phyloP scores from a whole-genome alignment of 2,329 filamentous ascomycete genomes.

The Trichoderma gracile region DNA sequence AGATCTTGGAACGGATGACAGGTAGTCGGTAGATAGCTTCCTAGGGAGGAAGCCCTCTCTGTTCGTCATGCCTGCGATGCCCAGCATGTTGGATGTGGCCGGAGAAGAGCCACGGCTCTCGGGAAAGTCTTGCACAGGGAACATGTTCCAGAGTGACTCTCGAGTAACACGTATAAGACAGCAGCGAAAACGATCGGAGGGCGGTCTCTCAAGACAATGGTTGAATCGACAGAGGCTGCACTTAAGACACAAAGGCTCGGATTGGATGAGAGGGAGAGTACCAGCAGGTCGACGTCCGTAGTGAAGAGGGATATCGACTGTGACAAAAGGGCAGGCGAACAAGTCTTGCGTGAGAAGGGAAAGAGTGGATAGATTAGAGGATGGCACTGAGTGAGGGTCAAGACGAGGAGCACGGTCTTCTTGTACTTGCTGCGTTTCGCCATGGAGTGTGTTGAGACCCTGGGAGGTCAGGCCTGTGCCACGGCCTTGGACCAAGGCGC shows the following conservation, averaged over 20 bases:
- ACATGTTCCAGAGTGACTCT: slow-evolving; percentile 24
- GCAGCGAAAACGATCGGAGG: slow-evolving; percentile 9
- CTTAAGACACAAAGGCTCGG: slow-evolving; percentile 20
- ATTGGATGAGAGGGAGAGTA: slow-evolving; percentile 29
- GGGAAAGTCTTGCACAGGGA: slow-evolving; percentile 22
- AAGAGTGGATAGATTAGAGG: slow-evolving; percentile 27
- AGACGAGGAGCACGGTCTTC: slow-evolving; percentile 34
- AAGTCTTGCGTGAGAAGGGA: slow-evolving; percentile 30
- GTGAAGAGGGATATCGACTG: slow-evolving; percentile 33
- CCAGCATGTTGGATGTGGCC: slow-evolving; percentile 29
- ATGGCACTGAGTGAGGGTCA: slow-evolving; percentile 30
- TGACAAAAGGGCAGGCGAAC: slow-evolving; percentile 28
- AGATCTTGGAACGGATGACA: slow-evolving; percentile 29
- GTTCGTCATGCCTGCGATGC: slow-evolving; percentile 30
- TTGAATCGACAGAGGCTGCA: slow-evolving; percentile 11
- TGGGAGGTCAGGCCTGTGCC: slow-evolving; percentile 31
- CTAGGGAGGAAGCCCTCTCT: slow-evolving; percentile 27
- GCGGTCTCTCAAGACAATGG: slow-evolving; percentile 13
- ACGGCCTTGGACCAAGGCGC: slow-evolving; percentile 34
- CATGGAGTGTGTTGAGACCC: slow-evolving; percentile 32
- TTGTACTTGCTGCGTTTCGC: slow-evolving; percentile 35
- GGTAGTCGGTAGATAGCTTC: slow-evolving; percentile 31
- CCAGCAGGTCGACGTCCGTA: slow-evolving; percentile 29
- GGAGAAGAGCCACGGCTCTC: slow-evolving; percentile 27
- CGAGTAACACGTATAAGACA: slow-evolving; percentile 27